Evolutionary conservation across 2,329 filamentous ascomycete genomes (phyloP).

Genomic region (Coniochaeta pulveracea): DNA sequence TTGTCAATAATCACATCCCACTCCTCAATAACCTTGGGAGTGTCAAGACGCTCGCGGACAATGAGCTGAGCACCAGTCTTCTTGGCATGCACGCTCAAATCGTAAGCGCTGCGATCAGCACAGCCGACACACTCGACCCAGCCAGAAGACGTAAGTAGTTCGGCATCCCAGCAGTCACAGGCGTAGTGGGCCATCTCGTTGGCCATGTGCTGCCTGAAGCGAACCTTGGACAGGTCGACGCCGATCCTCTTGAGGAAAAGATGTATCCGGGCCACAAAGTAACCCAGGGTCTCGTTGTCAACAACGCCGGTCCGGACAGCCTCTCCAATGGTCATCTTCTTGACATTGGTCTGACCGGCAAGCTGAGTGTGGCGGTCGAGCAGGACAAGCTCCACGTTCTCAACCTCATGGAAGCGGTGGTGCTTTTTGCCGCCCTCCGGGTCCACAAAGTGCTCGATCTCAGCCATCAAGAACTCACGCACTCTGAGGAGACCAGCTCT

Average conservation of each 20-base stretch:
- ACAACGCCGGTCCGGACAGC: constrained; percentile 75
- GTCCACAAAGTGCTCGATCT: constrained; percentile 98
- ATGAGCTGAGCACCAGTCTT: constrained; percentile 80
- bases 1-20: constrained; percentile 82
- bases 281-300: constrained; percentile 95
- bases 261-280: constrained; percentile 91
- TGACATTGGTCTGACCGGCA: constrained; percentile 67
- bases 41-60: constrained; percentile 70
- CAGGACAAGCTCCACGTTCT: constrained; percentile 71
- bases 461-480: constrained; percentile 96
- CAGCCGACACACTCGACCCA: constrained; percentile 99
- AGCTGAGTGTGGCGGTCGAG: constrained; percentile 80
- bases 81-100: constrained; percentile 84
- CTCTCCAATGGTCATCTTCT: constrained; percentile 68
- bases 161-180: constrained; percentile 94
- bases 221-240: constrained; percentile 75
- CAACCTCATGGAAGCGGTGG: constrained; percentile 72
- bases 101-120: constrained; percentile 85
- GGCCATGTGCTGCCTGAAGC: constrained; percentile 93
- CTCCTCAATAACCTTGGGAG: constrained; percentile 72
- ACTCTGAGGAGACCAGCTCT: constrained; percentile 84
- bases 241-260: constrained; percentile 84
- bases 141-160: constrained; percentile 81
- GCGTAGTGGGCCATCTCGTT: constrained; percentile 80
- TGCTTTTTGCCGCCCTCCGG: constrained; percentile 94